phyloP scores from a whole-genome alignment of 176 grass and related monocot species.

The Eleusine indica region DNA sequence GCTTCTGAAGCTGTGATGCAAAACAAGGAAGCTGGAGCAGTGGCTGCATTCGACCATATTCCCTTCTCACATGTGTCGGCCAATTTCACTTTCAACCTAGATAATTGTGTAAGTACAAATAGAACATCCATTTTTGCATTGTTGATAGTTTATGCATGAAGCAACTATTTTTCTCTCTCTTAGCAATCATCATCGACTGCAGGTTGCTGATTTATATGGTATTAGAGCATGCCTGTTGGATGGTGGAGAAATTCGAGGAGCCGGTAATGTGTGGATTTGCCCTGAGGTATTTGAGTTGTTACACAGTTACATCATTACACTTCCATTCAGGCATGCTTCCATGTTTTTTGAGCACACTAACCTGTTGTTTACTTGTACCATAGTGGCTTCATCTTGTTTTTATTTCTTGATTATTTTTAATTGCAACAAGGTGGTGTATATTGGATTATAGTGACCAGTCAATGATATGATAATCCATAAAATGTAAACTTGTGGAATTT shows the following conservation, averaged over 20 bases:
- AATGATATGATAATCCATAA: constrained; percentile 18
- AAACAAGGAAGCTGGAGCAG: constrained; percentile 94
- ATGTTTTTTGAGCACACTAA: constrained; percentile 22
- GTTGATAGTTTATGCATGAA: constrained; percentile 31
- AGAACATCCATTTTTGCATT: constrained; percentile 17
- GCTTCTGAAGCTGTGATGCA: constrained; percentile 93
- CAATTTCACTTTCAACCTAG: constrained; percentile 97
- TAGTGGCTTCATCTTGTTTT: constrained; percentile 18
- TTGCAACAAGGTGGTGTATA: constrained; percentile 31
- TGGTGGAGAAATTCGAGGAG: constrained; percentile 97
- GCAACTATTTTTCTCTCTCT: neutral
- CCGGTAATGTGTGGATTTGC: constrained; percentile 97
- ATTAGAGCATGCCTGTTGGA: constrained; percentile 96
- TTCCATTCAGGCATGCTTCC: constrained; percentile 8
- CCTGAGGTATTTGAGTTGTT: constrained; percentile 69
- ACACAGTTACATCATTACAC: constrained; percentile 19
- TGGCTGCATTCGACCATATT: constrained; percentile 98
- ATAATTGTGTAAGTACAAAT: constrained; percentile 81
- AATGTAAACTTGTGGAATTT: constrained; percentile 23
- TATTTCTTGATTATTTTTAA: constrained; percentile 8
- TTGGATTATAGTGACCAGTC: neutral
- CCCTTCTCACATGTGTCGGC: constrained; percentile 92
- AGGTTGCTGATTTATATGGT: constrained; percentile 99
- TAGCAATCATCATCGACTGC: constrained; percentile 25
- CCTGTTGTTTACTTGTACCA: constrained; percentile 33